Percentiles rank a stretch among this genome's conserved stretches.
Conservation (phyloP, 2,329 filamentous ascomycete species). For the Penicillium sp. region DNA sequence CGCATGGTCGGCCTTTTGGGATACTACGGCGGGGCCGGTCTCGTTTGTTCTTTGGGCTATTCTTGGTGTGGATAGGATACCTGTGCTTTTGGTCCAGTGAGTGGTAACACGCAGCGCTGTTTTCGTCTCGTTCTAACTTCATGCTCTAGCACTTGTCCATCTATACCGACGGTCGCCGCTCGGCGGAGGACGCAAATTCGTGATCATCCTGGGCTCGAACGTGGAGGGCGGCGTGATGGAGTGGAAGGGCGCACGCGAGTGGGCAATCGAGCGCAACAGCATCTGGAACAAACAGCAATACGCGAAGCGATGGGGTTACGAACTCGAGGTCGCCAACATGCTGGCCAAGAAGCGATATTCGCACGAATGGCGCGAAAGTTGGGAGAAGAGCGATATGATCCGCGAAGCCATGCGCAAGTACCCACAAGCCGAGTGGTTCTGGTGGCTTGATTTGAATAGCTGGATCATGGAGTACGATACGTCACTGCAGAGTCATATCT, state of each 20-base stretch:
- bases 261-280: slow-evolving; percentile 96
- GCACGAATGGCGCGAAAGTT: slow-evolving; percentile 98
- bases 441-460: slow-evolving; percentile 98
- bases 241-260: slow-evolving; percentile 95
- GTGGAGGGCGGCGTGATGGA: slow-evolving; percentile 97
- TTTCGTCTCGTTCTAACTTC: background rate
- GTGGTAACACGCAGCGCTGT: slow-evolving; percentile 28
- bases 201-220: slow-evolving; percentile 90
- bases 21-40: slow-evolving; percentile 61
- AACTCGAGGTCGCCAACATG: slow-evolving; percentile 96
- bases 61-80: slow-evolving; percentile 57
- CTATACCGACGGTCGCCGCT: slow-evolving; percentile 67
- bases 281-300: slow-evolving; percentile 93
- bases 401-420: slow-evolving; percentile 87
- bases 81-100: slow-evolving; percentile 70
- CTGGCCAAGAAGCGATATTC: slow-evolving; percentile 97
- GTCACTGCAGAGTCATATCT: slow-evolving; percentile 85
- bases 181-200: slow-evolving; percentile 83
- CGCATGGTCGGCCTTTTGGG: slow-evolving; percentile 26
- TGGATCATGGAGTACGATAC: slow-evolving; percentile 95
- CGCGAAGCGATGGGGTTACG: slow-evolving; percentile 81
- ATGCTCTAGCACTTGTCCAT: slow-evolving; percentile 52
- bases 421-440: slow-evolving; percentile 96
- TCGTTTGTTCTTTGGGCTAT: slow-evolving; percentile 54
- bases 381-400: slow-evolving; percentile 97